Conservation (phyloP, 129 eudicot species). For the Centella asiatica region DNA sequence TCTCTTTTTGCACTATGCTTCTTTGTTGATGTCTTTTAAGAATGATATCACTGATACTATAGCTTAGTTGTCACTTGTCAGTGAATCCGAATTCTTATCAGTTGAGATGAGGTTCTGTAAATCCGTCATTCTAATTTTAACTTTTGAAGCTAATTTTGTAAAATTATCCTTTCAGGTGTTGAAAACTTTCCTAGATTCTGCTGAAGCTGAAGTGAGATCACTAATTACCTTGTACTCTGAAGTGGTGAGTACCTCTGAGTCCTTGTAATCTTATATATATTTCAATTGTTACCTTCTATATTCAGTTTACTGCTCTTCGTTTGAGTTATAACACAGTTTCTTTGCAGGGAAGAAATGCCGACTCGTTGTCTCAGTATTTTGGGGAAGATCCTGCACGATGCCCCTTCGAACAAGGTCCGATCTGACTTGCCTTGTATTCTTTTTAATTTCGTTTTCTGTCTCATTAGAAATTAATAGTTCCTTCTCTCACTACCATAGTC, state of each 20-base stretch:
- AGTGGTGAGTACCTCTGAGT: constrained; percentile 65
- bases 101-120: background rate
- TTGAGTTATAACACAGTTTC: constrained; percentile 9
- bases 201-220: constrained; percentile 97
- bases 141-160: background rate
- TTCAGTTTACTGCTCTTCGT: background rate
- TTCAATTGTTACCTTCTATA: too few species aligned
- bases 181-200: constrained; percentile 82
- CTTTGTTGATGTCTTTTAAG: too few species aligned
- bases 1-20: background rate
- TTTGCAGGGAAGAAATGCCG: constrained; percentile 95
- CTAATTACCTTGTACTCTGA: constrained; percentile 79
- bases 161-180: constrained; percentile 46
- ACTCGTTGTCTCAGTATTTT: constrained; percentile 82
- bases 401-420: constrained; percentile 95
- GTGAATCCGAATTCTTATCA: too few species aligned
- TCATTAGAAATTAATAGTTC: background rate
- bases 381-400: constrained; percentile 98
- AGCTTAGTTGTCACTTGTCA: too few species aligned
- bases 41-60: too few species aligned
- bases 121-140: background rate
- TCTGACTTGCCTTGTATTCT: constrained; percentile 8
- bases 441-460: background rate
- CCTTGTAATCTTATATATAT: background rate
- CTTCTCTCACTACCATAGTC: too few species aligned